Conservation (phyloP, 805 yeast species). For the Pichia heedii region DNA sequence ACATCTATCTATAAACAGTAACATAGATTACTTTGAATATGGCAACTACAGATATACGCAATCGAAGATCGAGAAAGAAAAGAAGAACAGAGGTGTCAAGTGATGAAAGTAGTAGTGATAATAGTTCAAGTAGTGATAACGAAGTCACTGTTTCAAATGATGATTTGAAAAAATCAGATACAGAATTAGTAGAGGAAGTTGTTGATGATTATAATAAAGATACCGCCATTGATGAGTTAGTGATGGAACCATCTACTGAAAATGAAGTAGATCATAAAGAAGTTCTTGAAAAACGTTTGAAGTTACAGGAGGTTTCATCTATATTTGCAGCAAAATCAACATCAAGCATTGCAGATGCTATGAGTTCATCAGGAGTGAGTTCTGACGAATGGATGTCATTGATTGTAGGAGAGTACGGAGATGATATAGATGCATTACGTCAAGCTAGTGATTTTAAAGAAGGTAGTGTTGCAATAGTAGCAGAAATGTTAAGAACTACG, state of each 20-base stretch:
- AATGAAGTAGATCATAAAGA: conserved; percentile 3
- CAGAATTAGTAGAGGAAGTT: neutral
- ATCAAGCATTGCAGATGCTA: neutral
- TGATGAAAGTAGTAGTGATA: conserved; percentile 19
- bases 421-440: conserved; percentile 51
- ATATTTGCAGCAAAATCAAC: neutral
- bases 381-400: conserved; percentile 8
- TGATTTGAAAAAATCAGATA: neutral
- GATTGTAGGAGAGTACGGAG: conserved; percentile 51
- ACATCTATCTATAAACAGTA: no score
- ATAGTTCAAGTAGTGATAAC: conserved; percentile 4
- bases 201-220: neutral
- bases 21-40: neutral
- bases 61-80: conserved; percentile 56
- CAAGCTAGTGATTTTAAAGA: conserved; percentile 50
- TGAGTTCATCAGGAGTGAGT: neutral
- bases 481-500: conserved; percentile 6
- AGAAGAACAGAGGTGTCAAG: conserved; percentile 69
- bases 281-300: conserved; percentile 3
- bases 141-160: conserved; percentile 8
- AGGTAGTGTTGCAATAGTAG: conserved; percentile 19
- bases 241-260: neutral
- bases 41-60: neutral
- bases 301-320: neutral
- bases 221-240: neutral